A percentile compares a stretch with the other conserved stretches of the same genome.
These are phyloP conservation scores for Haematococcus lacustris DNA, from an alignment of 139 green algal genomes.

Conservation along the genomic window DNA sequence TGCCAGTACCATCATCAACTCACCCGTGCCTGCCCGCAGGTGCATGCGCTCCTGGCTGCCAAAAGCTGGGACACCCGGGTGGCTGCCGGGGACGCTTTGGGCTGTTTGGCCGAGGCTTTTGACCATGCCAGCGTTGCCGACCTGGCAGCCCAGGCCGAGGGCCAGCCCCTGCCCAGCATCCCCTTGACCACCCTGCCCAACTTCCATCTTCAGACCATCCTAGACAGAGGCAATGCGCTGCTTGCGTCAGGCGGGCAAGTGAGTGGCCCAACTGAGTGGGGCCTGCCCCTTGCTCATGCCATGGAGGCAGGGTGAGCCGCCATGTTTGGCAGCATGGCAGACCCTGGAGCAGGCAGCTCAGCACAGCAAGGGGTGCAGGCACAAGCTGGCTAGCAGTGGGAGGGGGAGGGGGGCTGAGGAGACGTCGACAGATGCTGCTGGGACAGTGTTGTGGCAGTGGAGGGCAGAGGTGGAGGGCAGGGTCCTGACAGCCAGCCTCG, in stretches of 20 bases:
- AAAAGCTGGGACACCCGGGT: constrained; percentile 75
- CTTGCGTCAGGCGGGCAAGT: constrained; percentile 76
- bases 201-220: constrained; percentile 20
- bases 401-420: no score
- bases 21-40: constrained; percentile 23
- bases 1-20: neutral
- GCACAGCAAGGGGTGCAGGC: neutral
- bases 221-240: constrained; percentile 65
- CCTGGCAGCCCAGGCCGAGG: neutral
- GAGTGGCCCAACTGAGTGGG: neutral
- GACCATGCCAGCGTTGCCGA: constrained; percentile 40
- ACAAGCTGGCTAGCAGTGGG: no score
- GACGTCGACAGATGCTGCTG: no score
- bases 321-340: neutral
- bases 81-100: constrained; percentile 67
- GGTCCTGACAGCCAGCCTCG: no score
- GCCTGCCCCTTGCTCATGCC: neutral
- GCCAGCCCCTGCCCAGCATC: neutral
- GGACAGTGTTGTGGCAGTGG: no score
- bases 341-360: neutral
- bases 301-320: no score
- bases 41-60: constrained; percentile 50
- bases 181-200: neutral
- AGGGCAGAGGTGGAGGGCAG: no score
- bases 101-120: constrained; percentile 66